phyloP scores from a whole-genome alignment of 805 yeast species.

The Saturnispora serradocipensis region DNA sequence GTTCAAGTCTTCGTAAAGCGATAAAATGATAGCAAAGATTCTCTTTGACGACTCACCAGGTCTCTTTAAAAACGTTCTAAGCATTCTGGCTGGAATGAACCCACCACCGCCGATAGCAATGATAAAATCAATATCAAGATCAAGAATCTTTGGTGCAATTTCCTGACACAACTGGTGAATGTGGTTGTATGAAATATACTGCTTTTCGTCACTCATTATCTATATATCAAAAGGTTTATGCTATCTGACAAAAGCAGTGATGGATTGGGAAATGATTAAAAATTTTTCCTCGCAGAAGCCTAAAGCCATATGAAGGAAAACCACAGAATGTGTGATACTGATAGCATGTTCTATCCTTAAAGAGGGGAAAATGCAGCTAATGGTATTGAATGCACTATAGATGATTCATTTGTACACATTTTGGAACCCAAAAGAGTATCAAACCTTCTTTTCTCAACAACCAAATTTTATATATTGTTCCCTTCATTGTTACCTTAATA shows the following conservation, averaged over 20 bases:
- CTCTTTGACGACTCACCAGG: slow-evolving; percentile 84
- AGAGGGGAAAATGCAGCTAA: background rate
- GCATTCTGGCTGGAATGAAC: slow-evolving; percentile 92
- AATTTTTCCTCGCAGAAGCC: background rate
- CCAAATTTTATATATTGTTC: no score
- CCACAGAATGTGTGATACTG: background rate
- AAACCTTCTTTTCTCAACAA: no score
- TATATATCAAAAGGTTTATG: background rate
- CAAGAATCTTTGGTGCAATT: slow-evolving; percentile 45
- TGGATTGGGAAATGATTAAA: background rate
- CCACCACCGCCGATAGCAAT: slow-evolving; percentile 91
- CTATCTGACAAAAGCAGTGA: background rate
- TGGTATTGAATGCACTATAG: background rate
- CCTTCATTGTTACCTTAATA: no score
- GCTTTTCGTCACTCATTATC: slow-evolving; percentile 29
- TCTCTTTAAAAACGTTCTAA: slow-evolving; percentile 84
- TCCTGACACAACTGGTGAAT: slow-evolving; percentile 50
- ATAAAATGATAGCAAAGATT: slow-evolving; percentile 89
- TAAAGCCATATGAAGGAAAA: background rate
- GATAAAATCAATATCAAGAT: slow-evolving; percentile 78
- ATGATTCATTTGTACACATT: no score
- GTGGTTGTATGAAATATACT: slow-evolving; percentile 74
- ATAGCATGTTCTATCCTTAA: background rate
- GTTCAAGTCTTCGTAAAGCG: slow-evolving; percentile 78
- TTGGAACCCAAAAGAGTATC: no score